Conservation (phyloP, 31 red algal species). For the Asparagopsis taxiformis region DNA sequence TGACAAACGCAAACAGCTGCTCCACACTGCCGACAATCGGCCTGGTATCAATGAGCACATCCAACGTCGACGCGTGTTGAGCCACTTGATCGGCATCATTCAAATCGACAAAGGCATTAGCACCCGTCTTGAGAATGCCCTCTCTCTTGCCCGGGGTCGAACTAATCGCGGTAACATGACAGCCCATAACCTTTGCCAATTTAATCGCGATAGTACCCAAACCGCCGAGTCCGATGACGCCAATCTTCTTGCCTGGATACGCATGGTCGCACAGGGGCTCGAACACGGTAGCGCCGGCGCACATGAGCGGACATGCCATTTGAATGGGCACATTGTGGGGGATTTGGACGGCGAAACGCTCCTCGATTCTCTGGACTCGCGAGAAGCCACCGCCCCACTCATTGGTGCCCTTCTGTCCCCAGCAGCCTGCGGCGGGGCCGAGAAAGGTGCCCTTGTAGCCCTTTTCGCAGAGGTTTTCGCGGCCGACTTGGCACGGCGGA, state of each 20-base stretch:
- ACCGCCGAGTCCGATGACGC: slow-evolving; percentile 61
- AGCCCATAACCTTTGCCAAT: slow-evolving; percentile 45
- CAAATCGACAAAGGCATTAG: slow-evolving; percentile 46
- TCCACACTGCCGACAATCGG: slow-evolving; percentile 26
- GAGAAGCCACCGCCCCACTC: slow-evolving; percentile 54
- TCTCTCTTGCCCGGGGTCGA: slow-evolving; percentile 35
- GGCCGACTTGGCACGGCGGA: slow-evolving; percentile 20
- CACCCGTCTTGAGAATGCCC: slow-evolving; percentile 30
- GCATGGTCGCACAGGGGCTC: slow-evolving; percentile 67
- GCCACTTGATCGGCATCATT: slow-evolving; percentile 15
- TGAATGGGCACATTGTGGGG: slow-evolving; percentile 48
- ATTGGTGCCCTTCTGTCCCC: slow-evolving; percentile 34
- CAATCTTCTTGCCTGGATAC: slow-evolving; percentile 20
- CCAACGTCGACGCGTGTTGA: slow-evolving; percentile 8
- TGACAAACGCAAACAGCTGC: slow-evolving; percentile 14
- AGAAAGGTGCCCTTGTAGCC: slow-evolving; percentile 65
- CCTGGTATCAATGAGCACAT: slow-evolving; percentile 48
- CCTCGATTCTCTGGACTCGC: slow-evolving; percentile 64
- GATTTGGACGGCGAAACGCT: slow-evolving; percentile 63
- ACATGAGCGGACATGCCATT: slow-evolving; percentile 55
- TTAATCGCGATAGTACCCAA: slow-evolving; percentile 63
- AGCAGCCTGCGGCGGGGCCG: slow-evolving; percentile 21
- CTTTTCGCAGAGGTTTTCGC: slow-evolving; percentile 61
- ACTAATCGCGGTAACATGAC: slow-evolving; percentile 33
- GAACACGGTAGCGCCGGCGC: slow-evolving; percentile 70